Evolutionary conservation across 352 stramenopile genomes (phyloP).

Genomic region (Pythium insidiosum): DNA sequence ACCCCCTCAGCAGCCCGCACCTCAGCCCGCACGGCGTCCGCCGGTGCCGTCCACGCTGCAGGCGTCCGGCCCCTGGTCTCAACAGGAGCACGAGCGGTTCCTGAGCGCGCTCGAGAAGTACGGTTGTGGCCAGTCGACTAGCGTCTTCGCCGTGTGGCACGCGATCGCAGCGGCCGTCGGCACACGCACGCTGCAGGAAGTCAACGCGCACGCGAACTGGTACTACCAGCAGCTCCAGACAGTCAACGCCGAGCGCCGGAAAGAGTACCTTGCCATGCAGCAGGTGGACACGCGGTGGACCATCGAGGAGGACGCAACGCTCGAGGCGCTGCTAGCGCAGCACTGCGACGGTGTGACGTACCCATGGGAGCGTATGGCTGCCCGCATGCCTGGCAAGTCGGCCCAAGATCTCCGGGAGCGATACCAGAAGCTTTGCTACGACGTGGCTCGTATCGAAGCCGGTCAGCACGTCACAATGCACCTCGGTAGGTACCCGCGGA

Average conservation of each 20-base stretch:
- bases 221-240: conserved; percentile 32
- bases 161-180: conserved; percentile 45
- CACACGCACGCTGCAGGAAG: conserved; percentile 28
- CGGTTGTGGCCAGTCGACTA: conserved; percentile 33
- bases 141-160: conserved; percentile 35
- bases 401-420: conserved; percentile 44
- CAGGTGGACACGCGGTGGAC: conserved; percentile 55
- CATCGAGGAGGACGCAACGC: conserved; percentile 41
- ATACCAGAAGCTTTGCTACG: conserved; percentile 72
- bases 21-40: neutral
- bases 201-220: conserved; percentile 19
- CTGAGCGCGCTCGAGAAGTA: conserved; percentile 56
- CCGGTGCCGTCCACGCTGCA: no score
- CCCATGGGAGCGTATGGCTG: conserved; percentile 53
- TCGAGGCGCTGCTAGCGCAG: conserved; percentile 53
- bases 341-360: conserved; percentile 28
- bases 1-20: neutral
- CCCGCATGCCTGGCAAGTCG: conserved; percentile 38
- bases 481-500: conserved; percentile 20
- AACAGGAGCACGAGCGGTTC: conserved; percentile 64
- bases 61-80: conserved; percentile 29
- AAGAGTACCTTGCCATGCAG: conserved; percentile 46
- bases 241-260: conserved; percentile 22
- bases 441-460: conserved; percentile 61
- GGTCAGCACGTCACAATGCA: conserved; percentile 60